These are phyloP conservation scores for Acephala macrosclerotiorum DNA, from an alignment of 2,329 filamentous ascomycete species.

Conservation along the genomic window DNA sequence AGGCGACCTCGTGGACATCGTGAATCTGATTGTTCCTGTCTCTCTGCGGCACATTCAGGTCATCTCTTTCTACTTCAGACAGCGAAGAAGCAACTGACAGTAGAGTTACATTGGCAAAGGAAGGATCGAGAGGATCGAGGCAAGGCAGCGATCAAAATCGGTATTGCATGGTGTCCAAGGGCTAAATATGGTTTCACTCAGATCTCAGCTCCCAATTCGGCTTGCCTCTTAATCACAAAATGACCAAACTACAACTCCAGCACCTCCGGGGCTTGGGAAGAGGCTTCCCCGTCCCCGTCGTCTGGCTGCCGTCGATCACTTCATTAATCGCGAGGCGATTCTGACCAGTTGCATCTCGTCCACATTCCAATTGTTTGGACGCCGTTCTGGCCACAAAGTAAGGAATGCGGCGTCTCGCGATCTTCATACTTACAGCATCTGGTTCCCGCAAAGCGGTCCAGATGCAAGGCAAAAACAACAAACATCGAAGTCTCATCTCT, in stretches of 20 bases:
- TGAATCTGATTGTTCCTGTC: conserved; percentile 18
- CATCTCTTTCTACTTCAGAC: conserved; percentile 21
- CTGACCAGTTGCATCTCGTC: conserved; percentile 25
- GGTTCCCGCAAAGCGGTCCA: neutral
- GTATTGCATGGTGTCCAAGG: neutral
- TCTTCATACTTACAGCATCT: conserved; percentile 12
- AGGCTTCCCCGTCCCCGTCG: conserved; percentile 23
- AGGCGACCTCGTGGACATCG: conserved; percentile 21
- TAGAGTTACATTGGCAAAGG: conserved; percentile 1
- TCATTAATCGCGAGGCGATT: neutral
- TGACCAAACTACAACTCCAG: conserved; percentile 8
- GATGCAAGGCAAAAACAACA: neutral
- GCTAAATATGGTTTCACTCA: neutral
- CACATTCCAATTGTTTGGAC: conserved; percentile 13
- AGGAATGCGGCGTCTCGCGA: conserved; percentile 6
- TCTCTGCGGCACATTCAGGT: conserved; percentile 21
- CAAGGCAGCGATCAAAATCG: neutral
- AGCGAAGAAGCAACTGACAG: conserved; percentile 18
- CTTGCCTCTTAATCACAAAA: conserved; percentile 18
- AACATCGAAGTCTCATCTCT: too few relatives aligned
- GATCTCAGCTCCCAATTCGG: conserved; percentile 11
- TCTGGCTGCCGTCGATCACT: conserved; percentile 22
- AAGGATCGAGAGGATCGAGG: neutral
- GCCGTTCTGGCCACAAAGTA: neutral
- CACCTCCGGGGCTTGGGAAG: conserved; percentile 9